Percentiles rank a stretch among this genome's conserved stretches.
Conservation (phyloP, 163 green algal genomes). For the Chloromonas sp. region DNA sequence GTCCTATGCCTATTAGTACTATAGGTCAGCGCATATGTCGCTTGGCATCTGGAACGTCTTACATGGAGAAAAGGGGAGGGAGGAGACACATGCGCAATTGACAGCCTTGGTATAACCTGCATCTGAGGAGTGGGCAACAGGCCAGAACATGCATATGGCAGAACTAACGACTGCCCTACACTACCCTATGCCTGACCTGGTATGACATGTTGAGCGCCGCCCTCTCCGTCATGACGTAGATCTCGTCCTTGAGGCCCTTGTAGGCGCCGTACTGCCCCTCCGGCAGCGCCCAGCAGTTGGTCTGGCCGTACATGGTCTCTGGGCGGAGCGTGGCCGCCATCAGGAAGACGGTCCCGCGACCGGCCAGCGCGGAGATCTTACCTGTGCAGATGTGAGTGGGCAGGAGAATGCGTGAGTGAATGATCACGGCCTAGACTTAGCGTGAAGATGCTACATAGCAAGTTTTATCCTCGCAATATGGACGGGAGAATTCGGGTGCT, state of each 20-base stretch:
- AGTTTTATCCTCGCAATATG: too few species aligned
- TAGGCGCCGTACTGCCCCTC: conserved; percentile 90
- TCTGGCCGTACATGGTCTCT: conserved; percentile 99
- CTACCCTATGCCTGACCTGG: conserved; percentile 47
- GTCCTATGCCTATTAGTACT: too few species aligned
- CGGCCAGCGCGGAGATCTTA: conserved; percentile 67
- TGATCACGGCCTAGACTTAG: not conserved
- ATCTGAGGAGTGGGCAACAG: too few species aligned
- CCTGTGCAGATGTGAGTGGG: conserved; percentile 24
- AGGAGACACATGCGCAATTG: too few species aligned
- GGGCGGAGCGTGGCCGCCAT: conserved; percentile 91
- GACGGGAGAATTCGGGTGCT: too few species aligned
- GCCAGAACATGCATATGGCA: too few species aligned
- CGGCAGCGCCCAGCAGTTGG: conserved; percentile 96
- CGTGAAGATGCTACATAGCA: too few species aligned
- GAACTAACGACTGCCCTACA: too few species aligned
- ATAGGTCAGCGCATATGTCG: too few species aligned
- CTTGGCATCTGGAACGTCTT: too few species aligned
- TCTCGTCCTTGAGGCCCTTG: conserved; percentile 23
- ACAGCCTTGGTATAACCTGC: too few species aligned
- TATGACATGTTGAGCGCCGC: conserved; percentile 88
- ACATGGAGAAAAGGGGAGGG: too few species aligned
- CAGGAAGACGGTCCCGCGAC: conserved; percentile 75
- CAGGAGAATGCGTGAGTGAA: not conserved
- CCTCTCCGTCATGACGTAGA: conserved; percentile 80